phyloP scores from a whole-genome alignment of 75 land plant genomes.

The Pseudotsuga menziesii region DNA sequence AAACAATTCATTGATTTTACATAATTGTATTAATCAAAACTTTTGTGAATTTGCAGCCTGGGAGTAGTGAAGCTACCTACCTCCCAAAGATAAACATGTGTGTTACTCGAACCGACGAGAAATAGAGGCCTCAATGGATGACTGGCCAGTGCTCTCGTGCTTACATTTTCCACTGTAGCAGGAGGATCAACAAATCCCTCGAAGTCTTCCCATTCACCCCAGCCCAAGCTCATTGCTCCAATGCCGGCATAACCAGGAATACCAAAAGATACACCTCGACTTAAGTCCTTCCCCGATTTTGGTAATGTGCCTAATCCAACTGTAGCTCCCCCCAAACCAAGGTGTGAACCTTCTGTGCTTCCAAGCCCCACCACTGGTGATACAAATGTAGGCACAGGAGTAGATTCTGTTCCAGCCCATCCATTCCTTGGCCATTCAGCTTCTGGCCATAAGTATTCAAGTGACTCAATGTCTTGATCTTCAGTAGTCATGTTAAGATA shows the following conservation, averaged over 20 bases:
- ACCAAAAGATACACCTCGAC: conserved; percentile 80
- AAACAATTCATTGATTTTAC: background rate
- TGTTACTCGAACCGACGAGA: conserved; percentile 89
- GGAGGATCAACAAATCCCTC: conserved; percentile 74
- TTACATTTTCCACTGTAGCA: conserved; percentile 72
- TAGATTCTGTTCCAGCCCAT: conserved; percentile 86
- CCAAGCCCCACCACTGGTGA: conserved; percentile 72
- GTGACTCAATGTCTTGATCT: conserved; percentile 19
- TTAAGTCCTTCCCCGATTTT: conserved; percentile 55
- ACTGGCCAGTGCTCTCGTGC: conserved; percentile 68
- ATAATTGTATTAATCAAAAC: background rate
- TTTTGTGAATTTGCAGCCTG: background rate
- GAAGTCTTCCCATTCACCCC: conserved; percentile 75
- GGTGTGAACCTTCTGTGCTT: conserved; percentile 54
- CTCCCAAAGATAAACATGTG: conserved; percentile 96
- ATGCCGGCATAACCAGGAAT: conserved; percentile 94
- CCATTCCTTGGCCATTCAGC: conserved; percentile 95
- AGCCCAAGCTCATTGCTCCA: conserved; percentile 81
- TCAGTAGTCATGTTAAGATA: conserved; percentile 50
- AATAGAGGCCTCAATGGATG: conserved; percentile 87
- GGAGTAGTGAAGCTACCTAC: conserved; percentile 27
- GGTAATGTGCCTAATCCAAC: conserved; percentile 48
- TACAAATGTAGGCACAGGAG: conserved; percentile 72
- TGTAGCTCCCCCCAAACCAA: conserved; percentile 86
- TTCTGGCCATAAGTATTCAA: conserved; percentile 69